Evolutionary conservation across 768 basidiomycete genomes (phyloP), one percentile per base, ranked within the genome.

Genomic region (Amanita molliuscula): DNA sequence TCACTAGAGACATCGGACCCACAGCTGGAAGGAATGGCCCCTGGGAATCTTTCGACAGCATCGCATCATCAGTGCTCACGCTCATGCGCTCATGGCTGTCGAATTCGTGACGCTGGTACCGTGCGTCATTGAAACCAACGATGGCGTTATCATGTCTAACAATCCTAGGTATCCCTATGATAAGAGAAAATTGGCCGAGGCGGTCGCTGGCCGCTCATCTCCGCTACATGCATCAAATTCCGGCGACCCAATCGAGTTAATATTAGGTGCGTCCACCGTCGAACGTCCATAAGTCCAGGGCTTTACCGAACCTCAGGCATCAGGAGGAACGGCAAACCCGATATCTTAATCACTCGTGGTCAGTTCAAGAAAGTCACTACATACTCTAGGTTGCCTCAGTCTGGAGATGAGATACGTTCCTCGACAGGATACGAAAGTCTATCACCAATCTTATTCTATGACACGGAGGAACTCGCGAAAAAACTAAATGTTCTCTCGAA

Each of bases 401-500:
- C 58, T 7, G 47, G 40, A 0, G 26, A 11, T 4, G 37, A 56
- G 0, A 43, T 48, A n/a, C 54, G 58, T 53, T 38, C 5, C 5
- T 51, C 61, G 4, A 48, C 46, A 3, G 56, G 67, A 7, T 76
- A 74, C 48, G 62, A 67, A 23, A 77, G 75, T 0, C 54, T 78
- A 6, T 78, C 77, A 0, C 76, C 76, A 0, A 73, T 78, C 29
- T 58, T 63, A 37, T 78, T 78, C 46, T 13, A 44, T 42, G 56
- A 53, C 6, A 16, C 15, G 3, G 44, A 60, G 0, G 67, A 68
- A 15, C 58, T 78, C 8, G 43, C 55, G 1, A 65, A 63, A 35
- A 77, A 73, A 54, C 53, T 77, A 2, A 54, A 59, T 8, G 57
- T 55, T 2, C 62, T 76, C 47, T 60, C 0, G 61, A 61, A 11